Base-by-base conservation (phyloP, 208 protist species). In the Trypanosoma theileri region DNA sequence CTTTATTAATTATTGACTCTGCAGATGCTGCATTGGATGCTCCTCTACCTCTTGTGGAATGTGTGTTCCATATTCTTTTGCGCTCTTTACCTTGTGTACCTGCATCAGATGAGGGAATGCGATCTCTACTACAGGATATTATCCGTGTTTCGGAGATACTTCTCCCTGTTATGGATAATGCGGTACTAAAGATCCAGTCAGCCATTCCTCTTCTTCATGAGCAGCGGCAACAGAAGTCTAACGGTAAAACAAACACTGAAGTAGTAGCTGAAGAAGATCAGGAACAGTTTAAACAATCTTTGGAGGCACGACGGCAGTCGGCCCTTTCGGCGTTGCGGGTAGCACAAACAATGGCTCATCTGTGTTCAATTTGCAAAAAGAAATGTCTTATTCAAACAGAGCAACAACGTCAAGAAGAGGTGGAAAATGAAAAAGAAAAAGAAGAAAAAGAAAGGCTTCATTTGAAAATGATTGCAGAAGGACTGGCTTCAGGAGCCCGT, bases 11-110 rank as follows among this genome's bases (percentile, higher is more conserved):
- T 0, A 66, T 76, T 41, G 48, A 56, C 8, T 46, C 4, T 55
- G 45, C 63, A 31, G 64, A 70, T 45, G 60, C 59, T 16, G 65
- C 62, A 0, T 59, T 81, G 4, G 66, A 81, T 44, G 59, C 60
- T 11, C 70, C 69, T 28, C 61, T 81, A 19, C 70, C 63, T 1
- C 51, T 81, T 28, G 46, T 81, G 44, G 76, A 81, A 56, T 81
- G 76, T 61, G 21, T 61, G 2, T 55, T 81, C 9, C 56, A 69
- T 14, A 46, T 81, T 22, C 22, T 73, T 21, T 40, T 73, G 19
- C 70, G 76, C n/a, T 28, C 61, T 6, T 56, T 77, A 35, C 61
- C 76, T 1, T 69, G 65, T 44, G 16, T 64, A 42, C 24, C 50
- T 0, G 21, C 45, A n/a, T 48, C 24, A 21, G 64, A 59, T 55